Evolutionary conservation across 2,329 filamentous ascomycete genomes (phyloP).

Genomic region (Hymenoscyphus repandus): DNA sequence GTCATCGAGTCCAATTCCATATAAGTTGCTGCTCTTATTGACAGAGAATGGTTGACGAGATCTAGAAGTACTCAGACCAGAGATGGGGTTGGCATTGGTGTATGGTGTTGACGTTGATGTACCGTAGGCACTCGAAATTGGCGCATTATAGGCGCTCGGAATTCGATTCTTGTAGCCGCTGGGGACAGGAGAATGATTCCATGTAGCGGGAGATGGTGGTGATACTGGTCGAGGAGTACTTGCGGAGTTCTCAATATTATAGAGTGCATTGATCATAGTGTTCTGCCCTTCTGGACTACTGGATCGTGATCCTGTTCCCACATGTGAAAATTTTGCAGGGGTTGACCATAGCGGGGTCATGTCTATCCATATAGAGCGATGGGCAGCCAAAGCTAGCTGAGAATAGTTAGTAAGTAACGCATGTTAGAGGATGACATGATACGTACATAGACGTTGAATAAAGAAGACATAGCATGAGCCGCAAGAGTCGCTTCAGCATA

Average conservation of each 20-base stretch:
- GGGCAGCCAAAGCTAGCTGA: conserved; percentile 20
- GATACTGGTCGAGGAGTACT: neutral
- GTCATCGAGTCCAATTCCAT: conserved; percentile 10
- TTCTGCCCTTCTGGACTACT: neutral
- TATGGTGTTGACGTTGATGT: neutral
- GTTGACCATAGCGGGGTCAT: conserved; percentile 46
- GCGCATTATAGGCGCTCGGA: too few species aligned
- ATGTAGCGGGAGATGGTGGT: neutral
- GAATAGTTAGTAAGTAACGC: conserved; percentile 8
- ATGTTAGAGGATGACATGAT: neutral
- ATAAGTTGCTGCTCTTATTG: neutral
- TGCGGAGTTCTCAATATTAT: conserved; percentile 8
- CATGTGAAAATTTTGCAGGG: conserved; percentile 19
- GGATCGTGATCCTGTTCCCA: conserved; percentile 19
- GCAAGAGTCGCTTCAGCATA: conserved; percentile 13
- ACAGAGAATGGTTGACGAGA: neutral
- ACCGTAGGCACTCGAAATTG: neutral
- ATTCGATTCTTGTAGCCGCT: neutral
- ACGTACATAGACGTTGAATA: conserved; percentile 50
- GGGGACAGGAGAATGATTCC: neutral
- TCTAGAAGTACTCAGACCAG: neutral
- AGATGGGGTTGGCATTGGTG: neutral
- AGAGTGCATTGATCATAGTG: conserved; percentile 5
- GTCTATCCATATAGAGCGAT: conserved; percentile 17
- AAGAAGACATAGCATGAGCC: conserved; percentile 50